Percentiles rank a stretch among this genome's conserved stretches.
phyloP scores from a whole-genome alignment of 306 rosid genomes.

The Dalbergia cultrata region DNA sequence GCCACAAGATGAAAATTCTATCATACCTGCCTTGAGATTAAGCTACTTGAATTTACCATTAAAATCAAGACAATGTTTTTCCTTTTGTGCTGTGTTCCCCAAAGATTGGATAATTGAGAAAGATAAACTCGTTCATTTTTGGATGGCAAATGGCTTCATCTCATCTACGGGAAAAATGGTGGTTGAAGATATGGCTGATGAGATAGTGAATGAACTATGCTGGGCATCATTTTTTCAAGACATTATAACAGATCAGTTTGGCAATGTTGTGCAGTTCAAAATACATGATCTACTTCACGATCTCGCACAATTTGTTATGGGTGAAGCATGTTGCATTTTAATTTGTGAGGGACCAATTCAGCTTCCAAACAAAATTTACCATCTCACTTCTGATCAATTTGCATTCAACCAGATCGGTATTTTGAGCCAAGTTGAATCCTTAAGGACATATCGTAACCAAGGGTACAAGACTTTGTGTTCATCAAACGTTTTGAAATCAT shows the following conservation, averaged over 20 bases:
- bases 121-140: background rate
- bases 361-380: conserved; percentile 2
- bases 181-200: conserved; percentile 18
- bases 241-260: background rate
- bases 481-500: background rate
- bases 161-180: background rate
- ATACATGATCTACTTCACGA: conserved; percentile 48
- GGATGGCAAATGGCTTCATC: conserved; percentile 45
- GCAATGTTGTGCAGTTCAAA: background rate
- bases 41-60: conserved; percentile 36
- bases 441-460: background rate
- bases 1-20: conserved; percentile 31
- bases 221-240: conserved; percentile 47
- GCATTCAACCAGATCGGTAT: background rate
- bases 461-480: no score
- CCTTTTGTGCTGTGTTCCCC: conserved; percentile 36
- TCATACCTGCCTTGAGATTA: conserved; percentile 34
- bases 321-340: background rate
- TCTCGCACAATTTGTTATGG: conserved; percentile 35
- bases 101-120: background rate
- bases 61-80: conserved; percentile 33
- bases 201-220: conserved; percentile 17
- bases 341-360: background rate
- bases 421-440: background rate
- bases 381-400: background rate